phyloP scores from a whole-genome alignment of 768 basidiomycete genomes.

The Lactarius sanguifluus region DNA sequence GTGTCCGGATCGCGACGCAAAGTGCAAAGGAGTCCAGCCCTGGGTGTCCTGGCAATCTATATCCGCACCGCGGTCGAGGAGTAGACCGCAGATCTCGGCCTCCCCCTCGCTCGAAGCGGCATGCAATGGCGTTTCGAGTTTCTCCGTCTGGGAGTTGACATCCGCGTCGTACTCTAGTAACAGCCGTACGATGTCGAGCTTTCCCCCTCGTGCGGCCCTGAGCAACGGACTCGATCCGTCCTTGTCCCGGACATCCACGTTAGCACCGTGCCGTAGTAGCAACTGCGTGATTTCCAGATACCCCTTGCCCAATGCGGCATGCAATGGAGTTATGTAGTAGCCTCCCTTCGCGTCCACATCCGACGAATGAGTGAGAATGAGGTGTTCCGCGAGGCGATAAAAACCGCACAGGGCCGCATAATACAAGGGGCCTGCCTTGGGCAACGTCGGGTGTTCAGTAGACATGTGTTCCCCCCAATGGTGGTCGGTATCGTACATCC shows the following conservation, averaged over 20 bases:
- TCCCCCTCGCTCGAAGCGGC: not conserved
- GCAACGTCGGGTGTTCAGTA: not conserved
- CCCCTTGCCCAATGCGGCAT: not conserved
- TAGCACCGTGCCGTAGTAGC: conserved; percentile 1
- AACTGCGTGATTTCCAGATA: not conserved
- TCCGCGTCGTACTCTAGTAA: not conserved
- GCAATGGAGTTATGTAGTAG: not conserved
- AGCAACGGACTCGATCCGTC: not conserved
- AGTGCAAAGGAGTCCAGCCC: not conserved
- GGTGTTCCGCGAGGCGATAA: conserved; percentile 2
- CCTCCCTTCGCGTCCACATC: conserved; percentile 4
- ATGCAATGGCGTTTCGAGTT: not conserved
- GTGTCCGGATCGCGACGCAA: not conserved
- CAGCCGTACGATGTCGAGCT: not conserved
- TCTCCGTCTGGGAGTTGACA: not conserved
- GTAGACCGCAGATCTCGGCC: not conserved
- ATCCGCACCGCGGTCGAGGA: conserved; percentile 10
- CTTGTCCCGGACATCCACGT: not conserved
- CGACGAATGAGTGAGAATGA: not conserved
- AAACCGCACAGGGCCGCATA: conserved; percentile 16
- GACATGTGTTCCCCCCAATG: conserved; percentile 4
- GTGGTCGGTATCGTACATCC: conserved; percentile 11
- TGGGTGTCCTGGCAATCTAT: not conserved
- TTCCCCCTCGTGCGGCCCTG: not conserved
- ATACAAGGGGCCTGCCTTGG: not conserved